These are phyloP conservation scores for Calonectria naviculata DNA, from an alignment of 2,329 filamentous ascomycete species.

Conservation along the genomic window DNA sequence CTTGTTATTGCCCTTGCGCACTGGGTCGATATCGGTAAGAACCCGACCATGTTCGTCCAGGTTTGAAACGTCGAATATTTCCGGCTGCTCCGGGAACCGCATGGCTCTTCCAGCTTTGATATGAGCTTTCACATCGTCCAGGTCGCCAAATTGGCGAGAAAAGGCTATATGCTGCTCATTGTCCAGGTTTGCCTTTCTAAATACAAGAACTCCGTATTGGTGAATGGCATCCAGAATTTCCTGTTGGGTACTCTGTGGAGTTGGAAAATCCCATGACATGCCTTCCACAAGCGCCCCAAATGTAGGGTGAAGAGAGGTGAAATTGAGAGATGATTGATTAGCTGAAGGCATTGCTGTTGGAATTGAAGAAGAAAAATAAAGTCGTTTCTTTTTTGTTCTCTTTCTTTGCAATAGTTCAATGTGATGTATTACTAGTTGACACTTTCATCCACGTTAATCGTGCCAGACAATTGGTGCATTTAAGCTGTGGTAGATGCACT, in stretches of 20 bases:
- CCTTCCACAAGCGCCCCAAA: not conserved
- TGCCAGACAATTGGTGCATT: not conserved
- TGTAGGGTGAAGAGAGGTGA: not conserved
- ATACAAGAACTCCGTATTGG: slow-evolving; percentile 9
- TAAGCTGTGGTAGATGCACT: not conserved
- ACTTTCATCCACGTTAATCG: not conserved
- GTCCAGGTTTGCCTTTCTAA: slow-evolving; percentile 5
- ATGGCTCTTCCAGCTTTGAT: slow-evolving; percentile 9
- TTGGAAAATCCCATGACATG: not conserved
- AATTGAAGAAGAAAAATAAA: not conserved
- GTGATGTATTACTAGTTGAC: not conserved
- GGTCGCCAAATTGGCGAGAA: slow-evolving; percentile 4
- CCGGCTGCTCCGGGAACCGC: slow-evolving; percentile 8
- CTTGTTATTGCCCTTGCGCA: slow-evolving; percentile 3
- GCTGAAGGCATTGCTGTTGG: not conserved
- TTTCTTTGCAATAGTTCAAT: not conserved
- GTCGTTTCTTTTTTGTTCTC: not conserved
- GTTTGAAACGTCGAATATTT: slow-evolving; percentile 16
- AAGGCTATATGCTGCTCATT: slow-evolving; percentile 13
- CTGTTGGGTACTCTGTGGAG: not conserved
- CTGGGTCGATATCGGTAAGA: not conserved
- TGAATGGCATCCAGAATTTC: not conserved
- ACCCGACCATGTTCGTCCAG: not conserved
- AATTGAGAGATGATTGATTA: not conserved
- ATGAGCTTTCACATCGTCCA: slow-evolving; percentile 15